Conservation (phyloP, 768 basidiomycete genomes). For the Coprinopsis cinerea region DNA sequence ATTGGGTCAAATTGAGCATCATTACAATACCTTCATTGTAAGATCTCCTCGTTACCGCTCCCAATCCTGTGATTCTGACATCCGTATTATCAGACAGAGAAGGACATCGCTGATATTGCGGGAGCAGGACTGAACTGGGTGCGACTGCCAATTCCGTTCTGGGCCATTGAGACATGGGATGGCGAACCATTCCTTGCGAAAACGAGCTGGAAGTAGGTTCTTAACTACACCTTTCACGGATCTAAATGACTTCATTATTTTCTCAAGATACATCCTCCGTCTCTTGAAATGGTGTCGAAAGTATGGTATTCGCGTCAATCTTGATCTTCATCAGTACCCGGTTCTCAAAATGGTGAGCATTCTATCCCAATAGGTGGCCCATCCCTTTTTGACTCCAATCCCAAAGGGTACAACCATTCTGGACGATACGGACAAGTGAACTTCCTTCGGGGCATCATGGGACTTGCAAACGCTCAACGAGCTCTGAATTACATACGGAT, state of each 20-base stretch:
- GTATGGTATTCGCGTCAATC: conserved; percentile 75
- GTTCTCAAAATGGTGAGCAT: conserved; percentile 61
- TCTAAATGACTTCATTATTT: neutral
- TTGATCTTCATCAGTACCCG: conserved; percentile 79
- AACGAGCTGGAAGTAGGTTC: conserved; percentile 66
- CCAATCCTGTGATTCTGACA: neutral
- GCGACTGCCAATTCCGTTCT: conserved; percentile 77
- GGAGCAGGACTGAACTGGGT: conserved; percentile 90
- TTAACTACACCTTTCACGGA: neutral
- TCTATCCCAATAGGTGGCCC: neutral
- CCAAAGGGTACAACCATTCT: conserved; percentile 51
- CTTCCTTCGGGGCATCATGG: conserved; percentile 73
- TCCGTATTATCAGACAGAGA: conserved; percentile 59
- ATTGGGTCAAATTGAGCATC: conserved; percentile 59
- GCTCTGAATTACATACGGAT: conserved; percentile 74
- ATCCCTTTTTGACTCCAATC: neutral
- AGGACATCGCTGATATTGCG: conserved; percentile 87
- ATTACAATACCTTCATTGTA: conserved; percentile 83
- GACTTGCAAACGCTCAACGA: conserved; percentile 80
- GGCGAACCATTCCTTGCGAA: conserved; percentile 75
- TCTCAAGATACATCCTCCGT: conserved; percentile 63
- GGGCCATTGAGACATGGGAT: conserved; percentile 70
- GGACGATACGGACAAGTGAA: conserved; percentile 59
- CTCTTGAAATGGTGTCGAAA: conserved; percentile 76
- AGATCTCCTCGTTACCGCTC: conserved; percentile 22